Evolutionary conservation across 1,284 basidiomycete genomes (phyloP), one percentile per base, ranked within the genome.

Genomic region (Ganoderma lucidum): DNA sequence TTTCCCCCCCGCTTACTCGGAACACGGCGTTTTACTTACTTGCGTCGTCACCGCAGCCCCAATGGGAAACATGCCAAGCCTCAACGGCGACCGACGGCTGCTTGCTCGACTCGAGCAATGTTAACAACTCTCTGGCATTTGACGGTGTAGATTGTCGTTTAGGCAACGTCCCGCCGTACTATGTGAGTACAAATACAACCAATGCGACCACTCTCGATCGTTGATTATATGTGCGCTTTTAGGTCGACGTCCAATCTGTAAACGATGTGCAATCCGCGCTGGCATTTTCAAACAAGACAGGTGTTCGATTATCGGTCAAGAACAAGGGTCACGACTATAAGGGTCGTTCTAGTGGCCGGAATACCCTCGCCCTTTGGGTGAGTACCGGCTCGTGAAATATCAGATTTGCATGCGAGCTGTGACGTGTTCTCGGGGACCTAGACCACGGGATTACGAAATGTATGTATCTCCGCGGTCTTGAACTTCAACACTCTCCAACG

Each of bases 261-360:
- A 44, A 64, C 9, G 82, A 83, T 62, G 79, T 83, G 1, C 76
- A 80, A 55, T 73, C 76, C 0, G 80, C 80, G 0, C 78, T 81
- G 42, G 64, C 58, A 8, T 84, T 83, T 72, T 80, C 81, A 0
- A 65, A 67, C 12, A 30, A 42, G 15, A 82, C 81, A 5, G 79
- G 80, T 15, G 74, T 81, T 12, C 78, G 75, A 2, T 71, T 85
- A 0, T 80, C 80, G 2, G 81, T 84, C 44, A 84, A 84, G 72
- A 83, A 82, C 72, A 80, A 81, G 62, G 82, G 82, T 2, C 82
- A 83, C 67, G 81, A 83, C 70, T 83, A 81, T 72, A 81, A 81
- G 70, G 82, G 82, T 14, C 76, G 82, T n/a, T 81, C 80, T 0
- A 80, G 78, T 59, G 74, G 75, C n/a, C 71, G 72, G 23, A 74